phyloP scores from a whole-genome alignment of 1,284 basidiomycete genomes.

The Vanrija sp. region DNA sequence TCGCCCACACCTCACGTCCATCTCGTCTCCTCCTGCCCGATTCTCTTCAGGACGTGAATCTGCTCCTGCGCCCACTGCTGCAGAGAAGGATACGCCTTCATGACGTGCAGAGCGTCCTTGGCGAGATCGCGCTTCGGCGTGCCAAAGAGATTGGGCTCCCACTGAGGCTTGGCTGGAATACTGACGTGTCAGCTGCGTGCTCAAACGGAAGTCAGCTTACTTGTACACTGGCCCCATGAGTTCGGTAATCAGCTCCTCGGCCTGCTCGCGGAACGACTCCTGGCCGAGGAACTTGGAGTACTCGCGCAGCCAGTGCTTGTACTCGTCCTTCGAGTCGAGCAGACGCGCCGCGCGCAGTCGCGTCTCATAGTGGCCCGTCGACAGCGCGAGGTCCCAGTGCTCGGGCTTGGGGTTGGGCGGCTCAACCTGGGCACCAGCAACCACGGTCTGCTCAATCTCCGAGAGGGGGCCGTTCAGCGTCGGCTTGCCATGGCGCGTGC shows the following conservation, averaged over 20 bases:
- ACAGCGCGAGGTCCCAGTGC: conserved; percentile 74
- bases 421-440: conserved; percentile 12
- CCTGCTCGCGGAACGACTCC: conserved; percentile 76
- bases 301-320: conserved; percentile 64
- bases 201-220: conserved; percentile 50
- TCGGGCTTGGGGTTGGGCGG: conserved; percentile 48
- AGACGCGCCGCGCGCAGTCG: conserved; percentile 65
- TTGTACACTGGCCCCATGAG: conserved; percentile 81
- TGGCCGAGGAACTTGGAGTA: conserved; percentile 80
- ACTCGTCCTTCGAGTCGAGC: conserved; percentile 76
- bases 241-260: conserved; percentile 80
- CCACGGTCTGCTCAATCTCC: conserved; percentile 25
- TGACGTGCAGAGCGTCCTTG: conserved; percentile 4
- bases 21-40: conserved; percentile 4
- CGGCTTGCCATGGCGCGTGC: background rate
- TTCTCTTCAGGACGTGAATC: conserved; percentile 7
- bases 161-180: conserved; percentile 1
- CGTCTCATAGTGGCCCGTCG: conserved; percentile 78
- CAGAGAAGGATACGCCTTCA: conserved; percentile 8
- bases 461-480: conserved; percentile 13
- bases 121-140: conserved; percentile 16
- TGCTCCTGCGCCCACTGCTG: conserved; percentile 8
- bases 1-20: conserved; percentile 3
- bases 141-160: conserved; percentile 11
- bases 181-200: conserved; percentile 4